phyloP scores from a whole-genome alignment of 208 protist species.

The Sergeia podlipaevii region DNA sequence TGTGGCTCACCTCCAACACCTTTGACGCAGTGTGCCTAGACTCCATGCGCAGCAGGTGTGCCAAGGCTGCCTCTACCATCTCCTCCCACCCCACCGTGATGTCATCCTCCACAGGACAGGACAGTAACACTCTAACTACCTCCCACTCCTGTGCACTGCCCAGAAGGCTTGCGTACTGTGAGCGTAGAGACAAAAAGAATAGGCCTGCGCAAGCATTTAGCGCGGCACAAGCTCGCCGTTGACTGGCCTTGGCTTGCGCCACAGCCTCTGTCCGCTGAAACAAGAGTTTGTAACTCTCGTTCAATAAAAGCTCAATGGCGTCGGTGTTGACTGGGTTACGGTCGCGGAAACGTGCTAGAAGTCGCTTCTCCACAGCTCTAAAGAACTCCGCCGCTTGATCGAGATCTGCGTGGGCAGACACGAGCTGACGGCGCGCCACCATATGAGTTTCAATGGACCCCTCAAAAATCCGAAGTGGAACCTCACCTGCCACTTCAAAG shows the following conservation, averaged over 20 bases:
- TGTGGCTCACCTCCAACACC: constrained; percentile 22
- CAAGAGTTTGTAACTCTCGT: constrained; percentile 69
- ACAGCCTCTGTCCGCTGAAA: constrained; percentile 45
- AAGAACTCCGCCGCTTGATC: constrained; percentile 62
- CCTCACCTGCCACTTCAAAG: constrained; percentile 63
- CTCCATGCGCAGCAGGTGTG: constrained; percentile 54
- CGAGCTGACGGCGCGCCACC: constrained; percentile 52
- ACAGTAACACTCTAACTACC: constrained; percentile 51
- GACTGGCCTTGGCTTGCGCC: constrained; percentile 19
- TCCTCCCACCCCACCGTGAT: constrained; percentile 89
- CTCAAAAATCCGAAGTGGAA: constrained; percentile 79
- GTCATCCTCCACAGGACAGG: constrained; percentile 47
- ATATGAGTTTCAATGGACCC: constrained; percentile 82
- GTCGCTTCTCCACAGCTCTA: constrained; percentile 88
- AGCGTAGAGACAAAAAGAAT: constrained; percentile 53
- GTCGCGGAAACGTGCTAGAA: constrained; percentile 89
- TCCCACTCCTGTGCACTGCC: constrained; percentile 8
- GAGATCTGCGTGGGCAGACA: constrained; percentile 28
- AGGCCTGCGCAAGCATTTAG: constrained; percentile 81
- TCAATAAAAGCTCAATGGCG: constrained; percentile 79
- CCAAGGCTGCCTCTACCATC: constrained; percentile 61
- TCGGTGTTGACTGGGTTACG: constrained; percentile 68
- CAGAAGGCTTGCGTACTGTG: constrained; percentile 23
- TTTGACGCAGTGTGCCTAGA: constrained; percentile 8
- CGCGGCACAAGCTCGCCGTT: constrained; percentile 48